phyloP scores from a whole-genome alignment of 2,329 filamentous ascomycete species.

The Volutella citrinella region DNA sequence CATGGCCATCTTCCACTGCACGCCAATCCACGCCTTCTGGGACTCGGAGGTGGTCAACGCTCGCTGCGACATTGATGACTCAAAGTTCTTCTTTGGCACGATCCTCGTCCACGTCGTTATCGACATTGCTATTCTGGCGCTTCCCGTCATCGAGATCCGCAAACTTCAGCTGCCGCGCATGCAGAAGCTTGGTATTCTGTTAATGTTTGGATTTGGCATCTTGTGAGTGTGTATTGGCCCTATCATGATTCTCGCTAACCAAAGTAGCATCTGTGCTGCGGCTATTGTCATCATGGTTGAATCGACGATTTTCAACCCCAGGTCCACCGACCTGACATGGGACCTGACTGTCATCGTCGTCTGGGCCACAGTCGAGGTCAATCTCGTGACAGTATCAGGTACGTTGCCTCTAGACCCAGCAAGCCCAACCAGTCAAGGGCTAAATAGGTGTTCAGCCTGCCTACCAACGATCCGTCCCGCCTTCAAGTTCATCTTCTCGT shows the following conservation, averaged over 20 bases:
- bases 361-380: slow-evolving; percentile 23
- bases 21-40: slow-evolving; percentile 29
- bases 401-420: no score
- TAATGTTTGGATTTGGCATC: slow-evolving; percentile 29
- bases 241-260: background rate
- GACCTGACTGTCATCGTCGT: slow-evolving; percentile 18
- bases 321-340: slow-evolving; percentile 18
- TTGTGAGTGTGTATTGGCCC: slow-evolving; percentile 22
- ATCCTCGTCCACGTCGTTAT: slow-evolving; percentile 28
- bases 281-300: slow-evolving; percentile 19
- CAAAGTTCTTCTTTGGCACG: slow-evolving; percentile 32
- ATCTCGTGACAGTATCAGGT: slow-evolving; percentile 23
- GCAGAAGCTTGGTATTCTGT: slow-evolving; percentile 25
- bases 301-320: slow-evolving; percentile 12
- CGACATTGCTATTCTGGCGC: slow-evolving; percentile 27
- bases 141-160: slow-evolving; percentile 28
- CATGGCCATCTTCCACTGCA: slow-evolving; percentile 27
- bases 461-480: slow-evolving; percentile 20
- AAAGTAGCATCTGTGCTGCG: slow-evolving; percentile 17
- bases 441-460: slow-evolving; percentile 9
- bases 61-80: slow-evolving; percentile 21
- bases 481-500: slow-evolving; percentile 16
- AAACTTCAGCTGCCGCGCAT: slow-evolving; percentile 25
- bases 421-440: background rate
- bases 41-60: slow-evolving; percentile 6